Base-by-base conservation (phyloP, 169 alveolate species). In the Eimeria brunetti region DNA sequence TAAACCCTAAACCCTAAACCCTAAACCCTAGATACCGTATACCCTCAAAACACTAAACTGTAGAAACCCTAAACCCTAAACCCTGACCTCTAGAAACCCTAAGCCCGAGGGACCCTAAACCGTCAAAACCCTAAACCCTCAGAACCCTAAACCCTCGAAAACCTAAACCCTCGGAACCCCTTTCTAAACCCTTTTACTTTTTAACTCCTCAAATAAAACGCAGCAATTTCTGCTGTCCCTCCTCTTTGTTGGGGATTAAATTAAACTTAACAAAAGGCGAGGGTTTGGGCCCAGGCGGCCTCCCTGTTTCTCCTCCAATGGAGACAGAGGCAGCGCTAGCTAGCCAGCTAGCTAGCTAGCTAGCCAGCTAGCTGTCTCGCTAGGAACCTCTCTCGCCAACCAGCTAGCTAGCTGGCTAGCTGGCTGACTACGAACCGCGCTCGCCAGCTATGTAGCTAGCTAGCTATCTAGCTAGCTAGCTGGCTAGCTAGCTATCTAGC, bases 81-180 rank as follows among this genome's bases (percentile, higher is more conserved):
- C 78, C 78, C 78, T 67, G 27, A 67, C 11, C 78, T 41, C 78
- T 67, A 67, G 27, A 67, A 27, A 36, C 38, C 67, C 24, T 16
- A 2, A 16, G n/a, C 8, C 27, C 2, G 18, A 12, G 2, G 5
- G 3, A 14, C 78, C 44, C 78, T 67, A 67, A 69, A 12, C 9
- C 6, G 11, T 30, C 9, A 12, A 69, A 27, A 27, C 97, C 95
- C 94, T 33, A 30, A 69, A 33, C 8, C 85, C 41, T 88, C 56
- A 86, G 71, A 83, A 36, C 78, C 64, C 51, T 11, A 83, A 60
- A 83, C 83, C 83, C 75, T 64, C 16, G 16, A 27, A 64, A 27
- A 7, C 33, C 75, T 22, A 67, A 67, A 67, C 78, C 78, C 78
- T 67, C 11, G 27, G 11, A 6, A 27, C 3, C 20, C 78, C 44